Conservation (phyloP, 1,139 yeast species). For the Arxiozyma telluris region DNA sequence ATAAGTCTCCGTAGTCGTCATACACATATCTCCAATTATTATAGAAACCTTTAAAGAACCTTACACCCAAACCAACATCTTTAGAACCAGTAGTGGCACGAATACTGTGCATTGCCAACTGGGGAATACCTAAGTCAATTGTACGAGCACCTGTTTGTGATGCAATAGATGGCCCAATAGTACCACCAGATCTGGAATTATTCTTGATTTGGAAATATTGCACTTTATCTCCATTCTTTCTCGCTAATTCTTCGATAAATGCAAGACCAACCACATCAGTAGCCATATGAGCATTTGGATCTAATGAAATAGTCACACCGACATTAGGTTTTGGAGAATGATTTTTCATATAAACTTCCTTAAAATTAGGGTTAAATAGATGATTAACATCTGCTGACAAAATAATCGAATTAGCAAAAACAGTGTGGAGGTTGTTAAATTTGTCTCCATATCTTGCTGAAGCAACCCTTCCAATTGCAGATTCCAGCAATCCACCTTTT, state of each 20-base stretch:
- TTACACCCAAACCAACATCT: conserved; percentile 59
- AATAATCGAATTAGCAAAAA: conserved; percentile 48
- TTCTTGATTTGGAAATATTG: conserved; percentile 69
- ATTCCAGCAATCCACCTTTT: conserved; percentile 44
- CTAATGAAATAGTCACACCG: conserved; percentile 63
- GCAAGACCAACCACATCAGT: conserved; percentile 68
- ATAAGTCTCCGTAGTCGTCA: conserved; percentile 38
- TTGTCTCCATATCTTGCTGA: conserved; percentile 11
- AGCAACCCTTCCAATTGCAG: conserved; percentile 36
- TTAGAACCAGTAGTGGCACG: conserved; percentile 65
- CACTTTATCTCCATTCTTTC: conserved; percentile 47
- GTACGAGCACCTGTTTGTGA: conserved; percentile 64
- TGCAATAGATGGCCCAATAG: conserved; percentile 67
- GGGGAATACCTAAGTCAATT: conserved; percentile 70
- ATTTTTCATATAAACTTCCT: conserved; percentile 52
- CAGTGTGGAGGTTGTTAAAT: conserved; percentile 29
- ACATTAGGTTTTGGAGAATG: conserved; percentile 74
- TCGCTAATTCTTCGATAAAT: conserved; percentile 56
- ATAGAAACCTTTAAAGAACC: conserved; percentile 57
- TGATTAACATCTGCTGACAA: conserved; percentile 64
- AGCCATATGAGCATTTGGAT: conserved; percentile 73
- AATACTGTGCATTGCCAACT: conserved; percentile 73
- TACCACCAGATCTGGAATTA: conserved; percentile 67
- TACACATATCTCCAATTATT: conserved; percentile 47
- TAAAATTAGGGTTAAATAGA: conserved; percentile 54